Conservation (phyloP, 257 asterid species). For the Primulina huaijiensis region DNA sequence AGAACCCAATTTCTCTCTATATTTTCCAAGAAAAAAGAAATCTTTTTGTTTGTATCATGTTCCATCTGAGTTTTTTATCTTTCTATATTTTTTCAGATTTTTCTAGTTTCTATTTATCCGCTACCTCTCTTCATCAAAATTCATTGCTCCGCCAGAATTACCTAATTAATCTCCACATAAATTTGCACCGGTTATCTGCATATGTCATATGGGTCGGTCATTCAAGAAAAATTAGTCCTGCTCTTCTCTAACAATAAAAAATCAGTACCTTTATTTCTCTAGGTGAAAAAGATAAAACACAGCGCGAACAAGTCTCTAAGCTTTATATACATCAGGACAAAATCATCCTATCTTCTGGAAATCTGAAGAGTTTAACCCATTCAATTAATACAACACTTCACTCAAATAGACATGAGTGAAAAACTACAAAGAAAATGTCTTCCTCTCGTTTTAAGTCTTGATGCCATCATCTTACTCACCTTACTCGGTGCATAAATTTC, state of each 20-base stretch:
- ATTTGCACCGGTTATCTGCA: too few relatives aligned
- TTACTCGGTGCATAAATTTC: not conserved
- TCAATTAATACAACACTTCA: slow-evolving; percentile 24
- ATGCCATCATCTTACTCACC: too few relatives aligned
- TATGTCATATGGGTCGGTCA: not conserved
- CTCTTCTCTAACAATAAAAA: not conserved
- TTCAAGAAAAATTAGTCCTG: not conserved
- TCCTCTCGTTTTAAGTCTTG: too few relatives aligned
- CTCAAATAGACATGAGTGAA: slow-evolving; percentile 24
- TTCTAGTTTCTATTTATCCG: too few relatives aligned
- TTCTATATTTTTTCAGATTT: too few relatives aligned
- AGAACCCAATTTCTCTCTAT: too few relatives aligned
- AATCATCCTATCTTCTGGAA: slow-evolving; percentile 12
- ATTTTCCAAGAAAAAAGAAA: too few relatives aligned
- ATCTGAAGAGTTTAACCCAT: slow-evolving; percentile 12
- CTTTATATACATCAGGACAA: slow-evolving; percentile 22
- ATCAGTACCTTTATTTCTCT: not conserved
- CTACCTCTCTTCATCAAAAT: too few relatives aligned
- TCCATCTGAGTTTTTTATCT: too few relatives aligned
- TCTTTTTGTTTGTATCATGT: too few relatives aligned
- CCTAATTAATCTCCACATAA: not conserved
- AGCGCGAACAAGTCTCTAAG: not conserved
- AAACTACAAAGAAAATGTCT: not conserved
- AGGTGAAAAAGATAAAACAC: not conserved
- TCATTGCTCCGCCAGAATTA: too few relatives aligned